These are phyloP conservation scores for Globisporangium polare DNA, from an alignment of 352 stramenopile genomes.

Conservation along the genomic window DNA sequence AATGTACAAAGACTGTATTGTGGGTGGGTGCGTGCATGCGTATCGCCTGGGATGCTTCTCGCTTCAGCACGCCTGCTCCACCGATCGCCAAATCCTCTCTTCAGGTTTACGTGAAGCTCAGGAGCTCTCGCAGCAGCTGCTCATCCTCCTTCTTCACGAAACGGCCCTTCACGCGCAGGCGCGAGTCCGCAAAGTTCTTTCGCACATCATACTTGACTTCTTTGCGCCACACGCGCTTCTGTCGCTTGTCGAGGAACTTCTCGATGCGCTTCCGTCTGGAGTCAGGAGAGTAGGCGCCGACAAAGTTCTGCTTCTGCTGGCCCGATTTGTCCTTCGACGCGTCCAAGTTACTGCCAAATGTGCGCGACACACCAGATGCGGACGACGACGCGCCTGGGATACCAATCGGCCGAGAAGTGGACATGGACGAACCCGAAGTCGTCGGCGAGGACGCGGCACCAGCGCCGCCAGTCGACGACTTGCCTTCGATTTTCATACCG, in stretches of 20 bases:
- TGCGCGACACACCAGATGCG: slow-evolving; percentile 21
- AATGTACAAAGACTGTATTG: slow-evolving; percentile 15
- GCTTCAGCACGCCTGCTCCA: neutral
- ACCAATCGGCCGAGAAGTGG: slow-evolving; percentile 73
- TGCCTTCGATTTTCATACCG: slow-evolving; percentile 33
- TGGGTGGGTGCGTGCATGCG: neutral
- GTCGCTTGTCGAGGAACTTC: slow-evolving; percentile 94
- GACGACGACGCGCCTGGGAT: slow-evolving; percentile 59
- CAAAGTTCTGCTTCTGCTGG: slow-evolving; percentile 73
- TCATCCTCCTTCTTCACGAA: slow-evolving; percentile 99
- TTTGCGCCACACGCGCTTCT: slow-evolving; percentile 94
- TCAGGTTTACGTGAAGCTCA: slow-evolving; percentile 75
- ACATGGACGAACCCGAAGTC: slow-evolving; percentile 31
- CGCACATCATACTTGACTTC: slow-evolving; percentile 97
- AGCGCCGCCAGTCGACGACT: slow-evolving; percentile 16
- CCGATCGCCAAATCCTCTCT: neutral
- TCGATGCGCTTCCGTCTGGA: slow-evolving; percentile 91
- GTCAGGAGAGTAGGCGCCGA: slow-evolving; percentile 95
- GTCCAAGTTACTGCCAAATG: slow-evolving; percentile 38
- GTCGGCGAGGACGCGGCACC: slow-evolving; percentile 15
- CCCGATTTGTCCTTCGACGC: slow-evolving; percentile 43
- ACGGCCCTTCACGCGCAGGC: slow-evolving; percentile 94
- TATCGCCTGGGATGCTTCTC: neutral
- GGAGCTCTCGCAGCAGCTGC: slow-evolving; percentile 78
- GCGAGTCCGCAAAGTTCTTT: slow-evolving; percentile 98